Evolutionary conservation across 306 rosid species (phyloP).

Genomic region (Malus fusca): DNA sequence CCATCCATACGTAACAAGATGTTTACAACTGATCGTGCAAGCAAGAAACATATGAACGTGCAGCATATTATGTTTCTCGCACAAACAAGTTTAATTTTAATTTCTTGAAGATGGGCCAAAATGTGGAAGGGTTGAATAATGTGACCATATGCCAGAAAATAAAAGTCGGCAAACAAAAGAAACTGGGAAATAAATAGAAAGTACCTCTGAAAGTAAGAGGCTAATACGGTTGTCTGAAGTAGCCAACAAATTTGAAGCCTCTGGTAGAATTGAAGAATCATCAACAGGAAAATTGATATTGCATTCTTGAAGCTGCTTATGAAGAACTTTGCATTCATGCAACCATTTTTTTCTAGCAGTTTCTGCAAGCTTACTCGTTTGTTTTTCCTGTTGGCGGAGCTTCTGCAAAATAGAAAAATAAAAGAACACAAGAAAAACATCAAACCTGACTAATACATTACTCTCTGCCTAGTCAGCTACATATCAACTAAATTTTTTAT

Average conservation of each 20-base stretch:
- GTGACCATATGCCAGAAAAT: background rate
- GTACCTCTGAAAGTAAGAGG: conserved; percentile 67
- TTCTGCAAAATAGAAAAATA: conserved; percentile 30
- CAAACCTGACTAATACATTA: conserved; percentile 11
- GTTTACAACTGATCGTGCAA: background rate
- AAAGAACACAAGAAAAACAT: conserved; percentile 1
- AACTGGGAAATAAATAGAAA: background rate
- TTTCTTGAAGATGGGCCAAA: background rate
- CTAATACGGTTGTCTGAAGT: conserved; percentile 57
- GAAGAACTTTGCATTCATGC: conserved; percentile 55
- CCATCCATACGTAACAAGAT: background rate
- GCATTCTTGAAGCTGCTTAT: conserved; percentile 60
- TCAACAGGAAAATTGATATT: conserved; percentile 37
- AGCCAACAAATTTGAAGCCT: conserved; percentile 47
- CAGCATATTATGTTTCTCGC: background rate
- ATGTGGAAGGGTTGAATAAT: conserved; percentile 3
- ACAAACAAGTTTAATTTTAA: background rate
- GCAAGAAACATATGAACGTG: background rate
- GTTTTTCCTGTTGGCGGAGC: conserved; percentile 47
- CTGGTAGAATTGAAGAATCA: conserved; percentile 38
- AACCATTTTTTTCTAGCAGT: conserved; percentile 39
- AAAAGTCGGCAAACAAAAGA: background rate
- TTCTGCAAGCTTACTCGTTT: conserved; percentile 48
- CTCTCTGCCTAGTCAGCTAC: conserved; percentile 5
- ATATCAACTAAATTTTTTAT: background rate